Conservation (phyloP, 768 basidiomycete genomes). For the Tephrocybe sp. region DNA sequence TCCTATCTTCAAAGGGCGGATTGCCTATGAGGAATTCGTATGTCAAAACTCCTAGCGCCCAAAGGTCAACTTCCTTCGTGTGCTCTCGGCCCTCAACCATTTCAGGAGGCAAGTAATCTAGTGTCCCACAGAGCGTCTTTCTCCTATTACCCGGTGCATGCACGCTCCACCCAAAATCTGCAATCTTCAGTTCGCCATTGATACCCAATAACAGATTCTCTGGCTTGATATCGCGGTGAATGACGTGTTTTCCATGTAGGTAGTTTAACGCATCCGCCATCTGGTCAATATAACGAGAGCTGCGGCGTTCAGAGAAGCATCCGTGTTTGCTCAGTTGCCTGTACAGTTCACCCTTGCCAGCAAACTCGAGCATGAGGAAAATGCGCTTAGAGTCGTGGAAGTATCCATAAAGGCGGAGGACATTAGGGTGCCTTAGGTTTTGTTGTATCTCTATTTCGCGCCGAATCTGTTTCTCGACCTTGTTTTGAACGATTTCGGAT, state of each 20-base stretch:
- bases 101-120: slow-evolving; percentile 97
- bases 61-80: slow-evolving; percentile 87
- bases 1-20: slow-evolving; percentile 79
- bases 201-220: slow-evolving; percentile 94
- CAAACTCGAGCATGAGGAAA: slow-evolving; percentile 97
- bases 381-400: slow-evolving; percentile 98
- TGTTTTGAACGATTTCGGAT: slow-evolving; percentile 86
- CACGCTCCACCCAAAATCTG: slow-evolving; percentile 98
- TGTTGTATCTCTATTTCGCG: slow-evolving; percentile 98
- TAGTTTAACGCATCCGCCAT: slow-evolving; percentile 97
- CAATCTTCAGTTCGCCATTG: slow-evolving; percentile 97
- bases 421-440: slow-evolving; percentile 92
- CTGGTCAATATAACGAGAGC: slow-evolving; percentile 90
- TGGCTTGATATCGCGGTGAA: slow-evolving; percentile 98
- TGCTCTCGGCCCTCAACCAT: slow-evolving; percentile 96
- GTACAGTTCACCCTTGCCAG: slow-evolving; percentile 95
- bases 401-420: slow-evolving; percentile 92
- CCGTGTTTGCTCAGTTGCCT: slow-evolving; percentile 88
- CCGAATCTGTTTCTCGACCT: slow-evolving; percentile 95
- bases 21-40: slow-evolving; percentile 92
- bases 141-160: slow-evolving; percentile 91
- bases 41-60: slow-evolving; percentile 95
- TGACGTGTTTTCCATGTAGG: slow-evolving; percentile 93
- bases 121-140: slow-evolving; percentile 90
- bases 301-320: slow-evolving; percentile 84